A percentile compares a stretch with the other conserved stretches of the same genome.
Evolutionary conservation across 768 basidiomycete genomes (phyloP).

Genomic region (Boletus subparvulus): DNA sequence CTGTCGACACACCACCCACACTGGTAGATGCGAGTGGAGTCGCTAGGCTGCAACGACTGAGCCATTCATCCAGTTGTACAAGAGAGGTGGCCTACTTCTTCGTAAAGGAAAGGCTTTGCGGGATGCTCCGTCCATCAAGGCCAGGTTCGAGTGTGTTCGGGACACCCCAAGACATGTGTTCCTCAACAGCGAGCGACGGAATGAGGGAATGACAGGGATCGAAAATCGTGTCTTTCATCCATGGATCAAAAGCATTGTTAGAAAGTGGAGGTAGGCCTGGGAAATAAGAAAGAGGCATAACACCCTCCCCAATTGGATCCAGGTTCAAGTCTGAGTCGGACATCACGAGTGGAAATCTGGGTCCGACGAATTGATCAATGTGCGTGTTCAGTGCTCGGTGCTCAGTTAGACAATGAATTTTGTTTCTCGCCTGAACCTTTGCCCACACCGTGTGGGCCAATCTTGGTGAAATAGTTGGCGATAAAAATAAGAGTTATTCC

Average conservation of each 20-base stretch:
- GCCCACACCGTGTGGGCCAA: constrained; percentile 1
- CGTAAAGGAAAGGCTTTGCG: neutral
- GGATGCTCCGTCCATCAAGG: neutral
- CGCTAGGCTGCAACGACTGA: neutral
- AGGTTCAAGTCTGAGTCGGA: too few species aligned
- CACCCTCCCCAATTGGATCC: neutral
- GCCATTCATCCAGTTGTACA: neutral
- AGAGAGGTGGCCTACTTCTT: constrained; percentile 1
- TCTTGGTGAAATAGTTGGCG: neutral
- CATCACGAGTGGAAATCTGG: neutral
- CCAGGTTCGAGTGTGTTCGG: neutral
- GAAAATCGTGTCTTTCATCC: neutral
- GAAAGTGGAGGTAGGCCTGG: neutral
- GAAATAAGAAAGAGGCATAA: neutral
- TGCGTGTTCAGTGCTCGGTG: neutral
- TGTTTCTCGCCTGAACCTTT: neutral
- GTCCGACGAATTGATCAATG: neutral
- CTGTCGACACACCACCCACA: constrained; percentile 16
- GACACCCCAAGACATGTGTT: neutral
- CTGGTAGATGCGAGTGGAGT: neutral
- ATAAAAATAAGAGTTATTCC: neutral
- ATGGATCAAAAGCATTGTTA: neutral
- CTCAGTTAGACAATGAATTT: neutral
- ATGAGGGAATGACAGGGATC: neutral
- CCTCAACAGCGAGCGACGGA: too few species aligned